Evolutionary conservation across 1,284 basidiomycete species (phyloP).

Genomic region (Ganoderma leucocontextum): DNA sequence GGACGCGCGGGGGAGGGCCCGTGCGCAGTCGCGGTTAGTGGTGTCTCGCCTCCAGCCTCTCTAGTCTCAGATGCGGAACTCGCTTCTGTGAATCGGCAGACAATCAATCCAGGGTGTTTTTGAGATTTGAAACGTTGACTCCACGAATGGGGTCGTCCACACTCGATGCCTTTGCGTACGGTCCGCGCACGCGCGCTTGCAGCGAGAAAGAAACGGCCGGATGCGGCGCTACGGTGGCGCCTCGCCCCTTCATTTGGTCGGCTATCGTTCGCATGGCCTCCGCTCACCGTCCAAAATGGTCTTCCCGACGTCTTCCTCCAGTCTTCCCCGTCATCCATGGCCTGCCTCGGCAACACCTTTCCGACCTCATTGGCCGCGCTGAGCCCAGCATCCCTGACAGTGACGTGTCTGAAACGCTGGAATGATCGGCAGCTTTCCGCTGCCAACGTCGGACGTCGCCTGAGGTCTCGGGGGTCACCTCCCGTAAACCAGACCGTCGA

Average conservation of each 20-base stretch:
- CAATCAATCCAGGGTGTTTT: not conserved
- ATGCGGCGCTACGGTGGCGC: not conserved
- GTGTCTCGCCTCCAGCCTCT: not conserved
- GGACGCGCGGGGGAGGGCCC: slow-evolving; percentile 2
- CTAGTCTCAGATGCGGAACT: not conserved
- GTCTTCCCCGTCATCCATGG: not conserved
- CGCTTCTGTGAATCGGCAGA: not conserved
- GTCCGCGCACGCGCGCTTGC: slow-evolving; percentile 12
- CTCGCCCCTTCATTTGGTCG: slow-evolving; percentile 26
- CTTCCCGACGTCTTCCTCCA: not conserved
- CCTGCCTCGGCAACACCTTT: not conserved
- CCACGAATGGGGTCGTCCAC: not conserved
- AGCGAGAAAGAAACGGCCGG: not conserved
- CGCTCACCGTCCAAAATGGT: not conserved
- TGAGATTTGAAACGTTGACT: slow-evolving; percentile 3
- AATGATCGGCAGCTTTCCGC: not conserved
- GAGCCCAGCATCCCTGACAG: not conserved
- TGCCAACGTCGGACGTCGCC: not conserved
- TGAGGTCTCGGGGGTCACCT: not conserved
- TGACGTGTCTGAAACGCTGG: not conserved
- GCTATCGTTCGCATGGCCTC: slow-evolving; percentile 3
- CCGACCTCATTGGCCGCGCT: not conserved
- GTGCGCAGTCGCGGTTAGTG: slow-evolving; percentile 13
- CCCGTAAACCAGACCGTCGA: not conserved
- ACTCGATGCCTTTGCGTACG: slow-evolving; percentile 14